Percentiles rank a stretch among this genome's conserved stretches.
Evolutionary conservation across 139 green algal species (phyloP).

Genomic region (Picochlorum sp.): DNA sequence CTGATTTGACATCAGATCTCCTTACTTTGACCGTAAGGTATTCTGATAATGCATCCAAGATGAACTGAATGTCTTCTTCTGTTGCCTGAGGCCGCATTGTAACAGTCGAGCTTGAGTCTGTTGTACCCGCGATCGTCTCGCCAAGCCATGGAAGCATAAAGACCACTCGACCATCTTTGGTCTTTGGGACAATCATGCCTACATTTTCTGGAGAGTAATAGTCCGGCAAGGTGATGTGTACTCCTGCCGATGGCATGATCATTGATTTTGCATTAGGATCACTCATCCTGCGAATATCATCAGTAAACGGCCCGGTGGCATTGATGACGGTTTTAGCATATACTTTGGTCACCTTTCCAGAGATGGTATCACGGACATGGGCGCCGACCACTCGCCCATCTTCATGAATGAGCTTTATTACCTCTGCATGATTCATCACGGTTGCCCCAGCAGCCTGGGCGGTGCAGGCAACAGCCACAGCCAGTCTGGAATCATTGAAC

Average conservation of each 20-base stretch:
- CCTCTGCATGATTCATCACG: conserved; percentile 79
- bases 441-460: conserved; percentile 75
- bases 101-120: conserved; percentile 49
- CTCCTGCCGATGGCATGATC: conserved; percentile 70
- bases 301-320: conserved; percentile 75
- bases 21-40: conserved; percentile 81
- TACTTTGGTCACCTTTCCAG: conserved; percentile 17
- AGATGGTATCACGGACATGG: conserved; percentile 53
- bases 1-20: conserved; percentile 75
- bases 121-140: conserved; percentile 89
- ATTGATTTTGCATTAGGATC: conserved; percentile 35
- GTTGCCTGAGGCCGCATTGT: conserved; percentile 56
- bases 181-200: conserved; percentile 97
- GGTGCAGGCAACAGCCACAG: conserved; percentile 77
- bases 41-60: conserved; percentile 81
- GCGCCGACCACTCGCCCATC: conserved; percentile 70
- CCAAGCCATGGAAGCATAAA: conserved; percentile 92
- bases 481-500: conserved; percentile 90
- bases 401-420: conserved; percentile 69
- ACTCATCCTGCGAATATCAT: conserved; percentile 41
- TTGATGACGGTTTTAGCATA: conserved; percentile 72
- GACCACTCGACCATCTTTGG: conserved; percentile 91
- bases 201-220: conserved; percentile 74
- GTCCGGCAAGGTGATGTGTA: conserved; percentile 90
- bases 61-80: conserved; percentile 89